Percentiles rank a stretch among this genome's conserved stretches.
phyloP scores from a whole-genome alignment of 495 filamentous ascomycete species.

The Lichina pygmaea region DNA sequence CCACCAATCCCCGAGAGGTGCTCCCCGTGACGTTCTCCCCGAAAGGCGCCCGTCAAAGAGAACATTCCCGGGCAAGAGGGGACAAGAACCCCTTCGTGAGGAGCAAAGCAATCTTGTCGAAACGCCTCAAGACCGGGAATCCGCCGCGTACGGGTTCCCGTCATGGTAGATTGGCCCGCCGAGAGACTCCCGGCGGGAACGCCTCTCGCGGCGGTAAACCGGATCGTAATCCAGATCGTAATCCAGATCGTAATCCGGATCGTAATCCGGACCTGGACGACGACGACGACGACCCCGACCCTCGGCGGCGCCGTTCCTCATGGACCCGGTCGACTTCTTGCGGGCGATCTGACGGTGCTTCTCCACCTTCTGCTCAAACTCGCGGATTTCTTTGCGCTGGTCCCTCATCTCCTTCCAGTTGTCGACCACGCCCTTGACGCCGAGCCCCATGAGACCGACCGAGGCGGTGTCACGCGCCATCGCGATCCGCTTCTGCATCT shows the following conservation, averaged over 20 bases:
- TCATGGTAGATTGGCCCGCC: slow-evolving; percentile 1
- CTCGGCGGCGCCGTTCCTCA: no score
- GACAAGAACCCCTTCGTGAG: no score
- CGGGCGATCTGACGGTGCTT: slow-evolving; percentile 9
- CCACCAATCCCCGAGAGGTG: no score
- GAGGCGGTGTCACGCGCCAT: slow-evolving; percentile 48
- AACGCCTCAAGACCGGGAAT: no score
- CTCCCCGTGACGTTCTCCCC: no score
- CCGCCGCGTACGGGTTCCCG: slow-evolving; percentile 1
- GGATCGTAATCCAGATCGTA: background rate
- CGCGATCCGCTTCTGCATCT: slow-evolving; percentile 47
- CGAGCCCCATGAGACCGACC: slow-evolving; percentile 59
- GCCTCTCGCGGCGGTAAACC: background rate
- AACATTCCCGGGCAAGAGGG: no score
- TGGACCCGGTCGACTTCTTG: background rate
- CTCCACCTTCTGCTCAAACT: slow-evolving; percentile 23
- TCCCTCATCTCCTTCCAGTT: slow-evolving; percentile 46
- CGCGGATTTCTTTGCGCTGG: slow-evolving; percentile 23
- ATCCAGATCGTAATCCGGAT: background rate
- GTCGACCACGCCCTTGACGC: slow-evolving; percentile 56
- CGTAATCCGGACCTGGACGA: background rate
- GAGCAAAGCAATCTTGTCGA: no score
- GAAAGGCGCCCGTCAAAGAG: no score
- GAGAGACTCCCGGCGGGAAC: background rate
- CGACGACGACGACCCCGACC: background rate